A percentile compares a stretch with the other conserved stretches of the same genome.
Evolutionary conservation across 306 rosid species (phyloP).

Genomic region (Rosa persica): DNA sequence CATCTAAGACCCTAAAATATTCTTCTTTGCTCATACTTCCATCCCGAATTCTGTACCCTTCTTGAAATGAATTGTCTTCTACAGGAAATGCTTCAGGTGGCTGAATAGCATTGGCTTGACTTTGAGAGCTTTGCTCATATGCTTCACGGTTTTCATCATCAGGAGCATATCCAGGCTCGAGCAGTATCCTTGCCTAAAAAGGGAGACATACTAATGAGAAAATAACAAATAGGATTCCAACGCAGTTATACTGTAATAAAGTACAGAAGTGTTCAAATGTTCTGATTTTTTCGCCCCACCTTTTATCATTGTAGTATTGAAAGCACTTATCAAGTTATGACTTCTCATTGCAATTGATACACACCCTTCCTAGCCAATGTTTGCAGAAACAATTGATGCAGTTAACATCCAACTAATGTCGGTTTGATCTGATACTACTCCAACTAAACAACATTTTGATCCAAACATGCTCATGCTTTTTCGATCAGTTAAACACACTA

Average conservation of each 20-base stretch:
- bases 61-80: conserved; percentile 30
- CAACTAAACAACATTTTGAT: neutral
- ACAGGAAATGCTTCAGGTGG: conserved; percentile 34
- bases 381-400: neutral
- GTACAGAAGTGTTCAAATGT: neutral
- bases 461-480: neutral
- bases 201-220: conserved; percentile 2
- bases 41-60: conserved; percentile 32
- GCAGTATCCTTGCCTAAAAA: conserved; percentile 80
- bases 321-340: neutral
- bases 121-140: conserved; percentile 34
- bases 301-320: neutral
- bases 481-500: neutral
- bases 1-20: conserved; percentile 67
- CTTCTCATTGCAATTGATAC: neutral
- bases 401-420: neutral
- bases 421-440: neutral
- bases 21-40: conserved; percentile 59
- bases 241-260: neutral
- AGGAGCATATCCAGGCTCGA: conserved; percentile 54
- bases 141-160: conserved; percentile 37
- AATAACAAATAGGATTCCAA: neutral
- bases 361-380: neutral
- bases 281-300: neutral
- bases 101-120: conserved; percentile 31